Evolutionary conservation across 495 filamentous ascomycete species (phyloP), one percentile per base, ranked within the genome.

Genomic region (Poronia punctata): DNA sequence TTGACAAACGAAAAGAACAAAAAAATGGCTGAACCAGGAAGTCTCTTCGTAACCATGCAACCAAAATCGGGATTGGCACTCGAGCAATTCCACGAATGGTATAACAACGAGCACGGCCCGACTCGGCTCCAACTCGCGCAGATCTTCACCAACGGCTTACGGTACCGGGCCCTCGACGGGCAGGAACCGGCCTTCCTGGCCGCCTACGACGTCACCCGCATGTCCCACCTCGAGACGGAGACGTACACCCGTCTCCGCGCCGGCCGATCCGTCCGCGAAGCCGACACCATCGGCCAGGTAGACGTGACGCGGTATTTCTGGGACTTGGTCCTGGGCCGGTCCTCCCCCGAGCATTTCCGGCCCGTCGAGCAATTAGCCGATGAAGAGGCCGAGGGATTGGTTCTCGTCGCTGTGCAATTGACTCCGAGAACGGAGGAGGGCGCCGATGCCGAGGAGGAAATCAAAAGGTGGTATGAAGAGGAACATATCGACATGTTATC

Each of bases 91-190:
- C 83, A 88, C 61, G 84, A 89, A 57, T 92, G 86, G 86, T 92
- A 92, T 66, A 85, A 89, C 66, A 85, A 82, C 58, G 86, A 92
- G 61, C 86, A 92, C 61, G 86, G 86, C 38, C 85, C 86, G 23
- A 72, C 79, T 27, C 76, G 86, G 20, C 72, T 88, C 12, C 79
- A 83, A 30, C 60, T 88, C 7, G 79, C 82, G 27, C 59, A 65
- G 14, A 86, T 85, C 57, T 71, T 83, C 57, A 60, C 59, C 28
- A 88, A 86, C 57, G 86, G 86, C 31, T 81, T 87, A 50, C 79
- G 86, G 20, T 92, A 85, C 63, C 77, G 76, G 8, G 82, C 82
- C 14, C 72, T 56, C 34, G 84, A 88, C 59, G 54, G 63, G 28
- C 37, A 57, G 35, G 57, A 69, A 39, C 84, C 84, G 6, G 73